Base-by-base conservation (phyloP, 192 early-diverging fungal species). In the Thamnidium elegans region DNA sequence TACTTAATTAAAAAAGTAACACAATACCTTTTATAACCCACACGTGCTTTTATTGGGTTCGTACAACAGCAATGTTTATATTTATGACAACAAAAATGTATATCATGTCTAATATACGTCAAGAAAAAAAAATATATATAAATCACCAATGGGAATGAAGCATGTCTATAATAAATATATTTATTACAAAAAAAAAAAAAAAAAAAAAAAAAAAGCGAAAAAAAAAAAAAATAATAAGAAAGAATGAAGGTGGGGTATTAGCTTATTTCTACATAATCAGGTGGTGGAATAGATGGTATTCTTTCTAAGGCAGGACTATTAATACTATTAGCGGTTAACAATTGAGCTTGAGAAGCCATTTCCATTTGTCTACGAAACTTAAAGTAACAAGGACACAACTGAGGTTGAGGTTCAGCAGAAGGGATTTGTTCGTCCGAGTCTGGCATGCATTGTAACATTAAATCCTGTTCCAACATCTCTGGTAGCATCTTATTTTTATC, bases 241-340 rank as follows among this genome's bases (percentile, higher is more conserved):
- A 50, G 50, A 21, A 20, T n/a, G n/a, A n/a, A n/a, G n/a, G n/a
- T n/a, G 62, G 34, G 51, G 34, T 50, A 53, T 64, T 8, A 52
- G 43, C 6, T 48, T 52, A 52, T 50, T 51, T 56, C 54, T 17
- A 45, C 36, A 70, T 70, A 70, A 59, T 70, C 68, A 1, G 68
- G 68, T 15, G 68, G 68, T n/a, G 68, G 68, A 43, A 48, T 70
- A 21, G 68, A 63, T 17, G 68, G 68, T 19, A 64, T 31, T 48
- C 30, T 63, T 15, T 58, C 61, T 17, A 70, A 36, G 20, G 53
- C 52, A 0, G 63, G 51, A 4, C 31, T 56, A 56, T 23, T 45
- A 15, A 44, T 17, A 21, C 42, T 45, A 59, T 45, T 26, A 11
- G 58, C 42, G 4, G 58, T 23, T 15, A 59, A 20, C 4, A 48